Base-by-base conservation (phyloP, 257 asterid species). In the Anisodus acutangulus region DNA sequence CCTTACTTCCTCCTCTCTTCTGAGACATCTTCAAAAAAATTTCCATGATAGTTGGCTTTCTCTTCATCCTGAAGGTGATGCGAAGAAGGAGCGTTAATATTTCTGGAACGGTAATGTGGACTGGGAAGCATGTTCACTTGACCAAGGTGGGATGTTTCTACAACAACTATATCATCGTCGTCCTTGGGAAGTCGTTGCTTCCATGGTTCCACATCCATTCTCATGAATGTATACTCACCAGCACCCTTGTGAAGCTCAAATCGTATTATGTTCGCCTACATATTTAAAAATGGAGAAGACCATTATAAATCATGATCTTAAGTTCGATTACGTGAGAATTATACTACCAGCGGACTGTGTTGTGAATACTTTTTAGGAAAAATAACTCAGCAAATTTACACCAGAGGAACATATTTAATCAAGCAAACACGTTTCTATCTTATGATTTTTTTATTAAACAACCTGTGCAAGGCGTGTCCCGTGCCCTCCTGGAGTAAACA, bases 391-490 rank as follows among this genome's bases (percentile, higher is more conserved):
- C 51, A 69, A 9, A 69, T 64, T 37, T 35, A 57, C 58, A 53
- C 60, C 9, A 62, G 37, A 57, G 68, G 26, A 80, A 6, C 19
- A 74, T 17, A 19, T 35, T 19, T n/a, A 49, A 74, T 12, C 17
- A 13, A 74, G 47, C 19, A 74, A 74, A 74, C 12, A 11, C 49
- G 16, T 49, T 47, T 22, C 45, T 8, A 31, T 64, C n/a, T 4
- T 4, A 9, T 9, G 60, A 19, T 3, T 4, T 74, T 1, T n/a
- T n/a, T n/a, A 57, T 53, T 6, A 17, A 37, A 70, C 53, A 78
- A 91, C 98, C 97, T 96, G 98, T 51, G 99, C 98, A 83, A 94
- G 97, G 66, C 98, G 98, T 3, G 91, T 94, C 71, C 98, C 98
- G 35, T 93, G 99, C 59, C 98, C 99, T 15, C 91, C 93, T 3